Conservation (phyloP, 805 yeast species). For the Wickerhamiella occidentalis region DNA sequence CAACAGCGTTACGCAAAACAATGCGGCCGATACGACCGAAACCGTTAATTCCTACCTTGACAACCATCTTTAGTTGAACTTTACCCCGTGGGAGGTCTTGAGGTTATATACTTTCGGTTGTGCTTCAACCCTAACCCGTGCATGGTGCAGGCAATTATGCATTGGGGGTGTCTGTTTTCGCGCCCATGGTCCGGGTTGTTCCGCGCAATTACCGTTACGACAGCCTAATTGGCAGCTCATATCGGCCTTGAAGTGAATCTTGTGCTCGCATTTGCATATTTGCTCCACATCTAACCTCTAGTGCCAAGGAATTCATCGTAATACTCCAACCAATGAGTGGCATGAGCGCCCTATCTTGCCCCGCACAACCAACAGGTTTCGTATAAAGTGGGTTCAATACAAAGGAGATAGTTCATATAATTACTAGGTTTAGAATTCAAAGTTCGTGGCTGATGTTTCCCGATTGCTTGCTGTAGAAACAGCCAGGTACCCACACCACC, state of each 20-base stretch:
- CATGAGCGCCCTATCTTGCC: background rate
- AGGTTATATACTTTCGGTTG: constrained; percentile 6
- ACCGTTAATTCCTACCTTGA: constrained; percentile 78
- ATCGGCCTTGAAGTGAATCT: too few relatives aligned
- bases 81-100: background rate
- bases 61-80: constrained; percentile 23
- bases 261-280: too few relatives aligned
- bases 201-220: background rate
- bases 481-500: too few relatives aligned
- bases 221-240: background rate
- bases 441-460: too few relatives aligned
- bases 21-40: constrained; percentile 92
- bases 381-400: background rate
- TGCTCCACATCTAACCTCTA: too few relatives aligned
- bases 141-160: background rate
- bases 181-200: background rate
- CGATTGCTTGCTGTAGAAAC: too few relatives aligned
- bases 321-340: background rate
- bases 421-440: too few relatives aligned
- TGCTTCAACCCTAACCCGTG: constrained; percentile 8
- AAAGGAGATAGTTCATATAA: too few relatives aligned
- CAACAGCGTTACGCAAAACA: constrained; percentile 67
- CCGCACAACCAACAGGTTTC: background rate
- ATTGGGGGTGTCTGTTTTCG: background rate
- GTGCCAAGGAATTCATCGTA: background rate